Conservation (phyloP, 495 filamentous ascomycete species). For the Talaromyces stipitatus region DNA sequence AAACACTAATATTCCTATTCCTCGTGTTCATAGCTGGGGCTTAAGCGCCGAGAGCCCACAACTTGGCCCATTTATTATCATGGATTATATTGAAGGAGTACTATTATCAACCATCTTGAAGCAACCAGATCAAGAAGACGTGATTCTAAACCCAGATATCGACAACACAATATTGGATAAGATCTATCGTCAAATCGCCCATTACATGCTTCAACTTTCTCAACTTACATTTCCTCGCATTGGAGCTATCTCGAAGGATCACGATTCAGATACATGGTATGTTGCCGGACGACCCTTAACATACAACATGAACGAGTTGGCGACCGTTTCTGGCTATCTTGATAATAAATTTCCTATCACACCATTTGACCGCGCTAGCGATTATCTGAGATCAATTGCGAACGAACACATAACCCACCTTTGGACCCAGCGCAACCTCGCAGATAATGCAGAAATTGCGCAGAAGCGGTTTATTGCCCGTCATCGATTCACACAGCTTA, state of each 20-base stretch:
- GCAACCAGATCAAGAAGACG: conserved; percentile 21
- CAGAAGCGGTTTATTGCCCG: conserved; percentile 30
- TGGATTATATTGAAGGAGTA: conserved; percentile 29
- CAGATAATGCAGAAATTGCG: conserved; percentile 21
- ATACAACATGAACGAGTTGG: conserved; percentile 35
- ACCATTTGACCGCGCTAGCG: conserved; percentile 24
- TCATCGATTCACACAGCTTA: conserved; percentile 27
- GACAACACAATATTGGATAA: conserved; percentile 20
- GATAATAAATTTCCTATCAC: conserved; percentile 21
- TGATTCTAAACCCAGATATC: conserved; percentile 26
- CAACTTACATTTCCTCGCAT: conserved; percentile 26
- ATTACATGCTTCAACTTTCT: conserved; percentile 31
- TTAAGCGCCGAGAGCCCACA: conserved; percentile 24
- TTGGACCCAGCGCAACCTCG: conserved; percentile 31
- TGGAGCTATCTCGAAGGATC: conserved; percentile 26
- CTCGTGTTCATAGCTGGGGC: conserved; percentile 26
- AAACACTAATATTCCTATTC: conserved; percentile 32
- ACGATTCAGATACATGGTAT: conserved; percentile 18
- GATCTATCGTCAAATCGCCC: conserved; percentile 28
- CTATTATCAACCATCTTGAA: conserved; percentile 22
- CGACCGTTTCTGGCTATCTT: conserved; percentile 26
- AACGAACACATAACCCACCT: conserved; percentile 28
- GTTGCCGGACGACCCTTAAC: conserved; percentile 26
- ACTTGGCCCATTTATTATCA: conserved; percentile 35
- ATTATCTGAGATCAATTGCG: conserved; percentile 24